Evolutionary conservation across 306 rosid genomes (phyloP).

Genomic region (Malus sylvestris): DNA sequence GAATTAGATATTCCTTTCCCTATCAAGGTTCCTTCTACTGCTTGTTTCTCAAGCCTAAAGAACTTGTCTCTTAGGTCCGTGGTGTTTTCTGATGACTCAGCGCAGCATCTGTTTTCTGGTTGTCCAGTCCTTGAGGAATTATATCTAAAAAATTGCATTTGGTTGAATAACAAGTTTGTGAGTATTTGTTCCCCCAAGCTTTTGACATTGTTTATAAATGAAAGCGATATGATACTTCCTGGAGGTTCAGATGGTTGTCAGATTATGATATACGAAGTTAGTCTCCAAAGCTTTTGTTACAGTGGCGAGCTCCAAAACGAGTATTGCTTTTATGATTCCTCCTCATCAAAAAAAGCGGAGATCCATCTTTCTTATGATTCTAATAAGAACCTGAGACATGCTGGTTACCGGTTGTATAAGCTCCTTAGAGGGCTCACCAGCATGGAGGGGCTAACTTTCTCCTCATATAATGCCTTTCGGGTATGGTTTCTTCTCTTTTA

Average conservation of each 20-base stretch:
- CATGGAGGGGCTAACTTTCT: not conserved
- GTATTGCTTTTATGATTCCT: not conserved
- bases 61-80: not conserved
- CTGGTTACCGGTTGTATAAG: not conserved
- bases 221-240: not conserved
- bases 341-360: not conserved
- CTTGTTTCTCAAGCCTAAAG: not conserved
- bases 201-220: not conserved
- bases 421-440: not conserved
- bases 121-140: not conserved
- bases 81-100: constrained; percentile 1
- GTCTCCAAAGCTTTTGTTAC: not conserved
- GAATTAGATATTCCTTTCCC: not conserved
- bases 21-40: not conserved
- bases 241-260: not conserved
- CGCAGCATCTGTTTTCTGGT: not conserved
- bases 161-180: not conserved
- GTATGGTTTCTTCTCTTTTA: not conserved
- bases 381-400: not conserved
- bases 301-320: not conserved
- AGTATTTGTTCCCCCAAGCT: not conserved
- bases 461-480: not conserved
- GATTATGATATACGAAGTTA: not conserved
- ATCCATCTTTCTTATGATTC: not conserved
- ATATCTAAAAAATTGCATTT: not conserved